Evolutionary conservation across 2,329 filamentous ascomycete species (phyloP), one percentile per base, ranked within the genome.

Genomic region (Madurella mycetomatis): DNA sequence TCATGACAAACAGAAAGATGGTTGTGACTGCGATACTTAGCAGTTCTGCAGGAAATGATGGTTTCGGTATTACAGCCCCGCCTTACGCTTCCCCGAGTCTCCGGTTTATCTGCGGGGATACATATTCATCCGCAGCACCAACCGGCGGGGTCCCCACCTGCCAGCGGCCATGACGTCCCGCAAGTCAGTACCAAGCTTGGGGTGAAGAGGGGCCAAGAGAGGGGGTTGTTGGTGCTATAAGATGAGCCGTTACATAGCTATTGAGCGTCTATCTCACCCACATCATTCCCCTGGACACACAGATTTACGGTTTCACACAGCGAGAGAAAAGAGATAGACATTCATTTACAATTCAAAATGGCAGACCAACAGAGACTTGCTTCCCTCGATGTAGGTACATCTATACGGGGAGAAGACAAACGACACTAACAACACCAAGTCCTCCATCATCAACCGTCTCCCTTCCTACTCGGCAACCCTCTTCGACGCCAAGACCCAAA

Each of bases 401-500:
- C 34, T 19, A 40, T 19, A 9, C 19, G 19, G 25, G 7, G 25
- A 25, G 25, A 25, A 25, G 7, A 7, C 25, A 25, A 25, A 25
- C 7, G 25, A 3, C 25, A 25, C 25, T 25, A 25, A 25, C 15
- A 9, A 46, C 19, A 30, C 32, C 25, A 25, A 62, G 54, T 63
- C 48, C 54, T 82, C 85, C 32, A 80, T 90, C 58, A 77, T 81
- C 56, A 80, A 83, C 59, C 80, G 84, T 62, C 85, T 95, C 41
- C 89, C 90, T 2, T 70, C 78, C 18, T 85, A 88, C 62, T 86
- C 87, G 11, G 77, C 81, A 59, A 82, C 84, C 5, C 86, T 96
- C 59, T 95, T 95, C 73, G 79, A 83, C 37, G 90, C 88, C 61
- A 96, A 96, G 73, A 85, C 89, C 47, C 69, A 73, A 53, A 87